Evolutionary conservation across 225 moss, liverwort and hornwort genomes (phyloP).

Genomic region (Pseudisothecium myosuroides): DNA sequence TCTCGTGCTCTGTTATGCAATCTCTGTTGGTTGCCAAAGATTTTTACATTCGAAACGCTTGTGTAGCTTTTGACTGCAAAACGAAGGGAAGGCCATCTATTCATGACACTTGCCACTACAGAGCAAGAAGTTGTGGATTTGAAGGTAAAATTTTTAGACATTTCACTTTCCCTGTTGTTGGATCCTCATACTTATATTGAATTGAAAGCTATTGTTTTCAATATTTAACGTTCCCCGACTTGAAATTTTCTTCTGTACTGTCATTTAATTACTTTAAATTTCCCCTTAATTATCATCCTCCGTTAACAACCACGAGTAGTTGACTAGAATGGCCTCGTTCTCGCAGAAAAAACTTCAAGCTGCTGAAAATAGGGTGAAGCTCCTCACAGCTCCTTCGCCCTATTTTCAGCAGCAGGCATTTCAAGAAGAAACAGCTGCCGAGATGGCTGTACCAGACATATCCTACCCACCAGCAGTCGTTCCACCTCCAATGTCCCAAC

Average conservation of each 20-base stretch:
- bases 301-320: neutral
- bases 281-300: neutral
- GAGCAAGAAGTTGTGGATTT: slow-evolving; percentile 84
- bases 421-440: neutral
- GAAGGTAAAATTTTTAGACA: slow-evolving; percentile 32
- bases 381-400: neutral
- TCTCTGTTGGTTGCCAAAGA: neutral
- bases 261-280: neutral
- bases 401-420: neutral
- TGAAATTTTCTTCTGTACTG: neutral
- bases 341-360: neutral
- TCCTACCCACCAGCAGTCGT: neutral
- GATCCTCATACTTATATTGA: slow-evolving; percentile 69
- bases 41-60: neutral
- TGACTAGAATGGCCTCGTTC: neutral
- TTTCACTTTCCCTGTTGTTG: slow-evolving; percentile 32
- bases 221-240: neutral
- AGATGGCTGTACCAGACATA: neutral
- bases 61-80: slow-evolving; percentile 65
- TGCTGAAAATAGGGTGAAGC: neutral
- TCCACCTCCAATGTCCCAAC: neutral
- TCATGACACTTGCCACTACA: slow-evolving; percentile 64
- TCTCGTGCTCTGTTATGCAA: neutral
- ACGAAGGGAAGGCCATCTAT: slow-evolving; percentile 58
- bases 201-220: slow-evolving; percentile 41